Base-by-base conservation (phyloP, 163 green algal genomes). In the Chlorella variabilis region DNA sequence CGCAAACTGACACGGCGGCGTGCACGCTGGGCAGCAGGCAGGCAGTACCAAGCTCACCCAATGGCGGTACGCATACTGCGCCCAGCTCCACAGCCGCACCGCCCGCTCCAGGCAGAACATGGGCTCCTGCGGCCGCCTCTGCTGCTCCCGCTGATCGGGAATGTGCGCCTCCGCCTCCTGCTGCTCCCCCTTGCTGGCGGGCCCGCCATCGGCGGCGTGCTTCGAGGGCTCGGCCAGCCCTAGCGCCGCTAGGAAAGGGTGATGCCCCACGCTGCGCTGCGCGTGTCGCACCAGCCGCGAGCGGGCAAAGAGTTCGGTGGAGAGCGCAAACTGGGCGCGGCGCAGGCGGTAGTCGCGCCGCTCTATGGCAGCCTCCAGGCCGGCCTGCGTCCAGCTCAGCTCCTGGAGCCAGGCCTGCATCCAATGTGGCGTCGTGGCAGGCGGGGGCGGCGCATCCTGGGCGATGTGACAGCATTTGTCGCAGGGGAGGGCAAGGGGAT, bases 61-160 rank as follows among this genome's bases (percentile, higher is more conserved):
- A 68, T 45, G 34, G 33, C 34, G 63, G 63, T 71, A 71, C 29
- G 29, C 29, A 11, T 51, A 45, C n/a, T 48, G 15, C 33, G 63
- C 33, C 63, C 63, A 71, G 63, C 34, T 51, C 33, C 33, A 71
- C 63, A 71, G 63, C 63, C 63, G 33, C 7, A 71, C 23, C 63
- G 63, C 31, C 63, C 9, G 33, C 63, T 71, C 63, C 63, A 71
- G 15, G 63, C 63, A 71, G 23, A 71, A 71, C 63, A 71, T 45
- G 33, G 63, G 63, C 63, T 71, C 63, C 63, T 45, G 63, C 63
- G n/a, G 15, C 63, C 15, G 63, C 63, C 33, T 27, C 63, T 11
- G 13, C 59, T 68, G 13, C 59, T 17, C 23, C 59, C 23, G 13
- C 59, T 54, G 11, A 11, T 23, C 45, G 11, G 15, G 15, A 23